Base-by-base conservation (phyloP, 2,329 filamentous ascomycete genomes). In the Neurospora sp. region DNA sequence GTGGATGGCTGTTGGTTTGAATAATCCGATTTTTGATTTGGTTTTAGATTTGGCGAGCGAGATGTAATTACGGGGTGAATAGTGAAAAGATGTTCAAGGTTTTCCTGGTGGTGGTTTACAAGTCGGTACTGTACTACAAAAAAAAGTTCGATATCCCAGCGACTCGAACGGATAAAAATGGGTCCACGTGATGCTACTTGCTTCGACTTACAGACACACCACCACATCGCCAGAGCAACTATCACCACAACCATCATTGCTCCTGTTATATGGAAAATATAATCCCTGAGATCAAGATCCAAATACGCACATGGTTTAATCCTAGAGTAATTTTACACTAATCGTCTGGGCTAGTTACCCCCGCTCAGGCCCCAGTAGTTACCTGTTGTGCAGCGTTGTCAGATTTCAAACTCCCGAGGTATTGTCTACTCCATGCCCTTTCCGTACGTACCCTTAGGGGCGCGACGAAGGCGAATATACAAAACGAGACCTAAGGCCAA, bases 401-500 rank as follows among this genome's bases (percentile, higher is more conserved):
- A 62, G 52, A 62, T 36, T 36, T 62, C 28, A 36, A 28, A 33
- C 8, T 5, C 8, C n/a, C 23, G 15, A 62, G 52, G 13, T 62
- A 10, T 68, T 58, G n/a, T 19, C 67, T 42, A 42, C 39, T 43
- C 38, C 28, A 28, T 68, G 11, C 40, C 58, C 39, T 43, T 70
- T 46, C n/a, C 28, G 13, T 68, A 23, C 23, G 36, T 58, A 52
- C n/a, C 73, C 76, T 80, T 69, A 71, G 43, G 68, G 62, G 74
- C 76, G 79, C 72, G 76, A 80, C 68, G 78, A 80, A 82, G 72
- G 71, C 82, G 82, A 68, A 86, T 68, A 77, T 83, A 86, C 66
- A 81, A 74, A 36, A 77, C 82, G 67, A 87, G 76, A 68, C 79
- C 83, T 36, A 78, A 81, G 46, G 85, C 73, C 70, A 88, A 81